phyloP scores from a whole-genome alignment of 176 grass and related monocot genomes.

The Musa beccarii region DNA sequence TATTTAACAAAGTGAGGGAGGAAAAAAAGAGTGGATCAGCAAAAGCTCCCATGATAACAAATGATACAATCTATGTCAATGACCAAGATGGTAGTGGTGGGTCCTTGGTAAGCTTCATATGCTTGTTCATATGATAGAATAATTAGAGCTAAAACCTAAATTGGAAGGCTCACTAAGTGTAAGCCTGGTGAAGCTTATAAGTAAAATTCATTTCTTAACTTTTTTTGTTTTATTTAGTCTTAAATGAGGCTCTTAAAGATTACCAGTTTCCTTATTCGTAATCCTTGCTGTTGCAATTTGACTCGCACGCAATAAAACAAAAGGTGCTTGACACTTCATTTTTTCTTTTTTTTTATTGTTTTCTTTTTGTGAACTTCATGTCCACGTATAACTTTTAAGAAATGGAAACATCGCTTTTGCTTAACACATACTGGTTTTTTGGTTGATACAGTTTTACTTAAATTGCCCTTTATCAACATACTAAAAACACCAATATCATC shows the following conservation, averaged over 20 bases:
- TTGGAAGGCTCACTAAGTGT: neutral
- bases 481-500: too few species aligned
- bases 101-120: conserved; percentile 40
- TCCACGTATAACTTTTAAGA: neutral
- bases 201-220: neutral
- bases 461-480: too few species aligned
- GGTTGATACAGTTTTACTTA: too few species aligned
- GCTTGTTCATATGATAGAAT: neutral
- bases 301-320: neutral
- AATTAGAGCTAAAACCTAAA: neutral
- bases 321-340: neutral
- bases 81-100: conserved; percentile 29
- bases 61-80: conserved; percentile 25
- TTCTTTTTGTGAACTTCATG: neutral
- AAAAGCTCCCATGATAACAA: conserved; percentile 26
- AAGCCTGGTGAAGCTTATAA: neutral
- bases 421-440: too few species aligned
- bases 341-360: neutral
- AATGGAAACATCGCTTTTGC: too few species aligned
- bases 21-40: conserved; percentile 57
- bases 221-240: neutral
- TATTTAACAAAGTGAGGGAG: conserved; percentile 85
- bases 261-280: neutral
- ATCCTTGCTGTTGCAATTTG: neutral
- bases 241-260: neutral